Evolutionary conservation across 495 filamentous ascomycete genomes (phyloP), one percentile per base, ranked within the genome.

Genomic region (Chaetomium fimeti): DNA sequence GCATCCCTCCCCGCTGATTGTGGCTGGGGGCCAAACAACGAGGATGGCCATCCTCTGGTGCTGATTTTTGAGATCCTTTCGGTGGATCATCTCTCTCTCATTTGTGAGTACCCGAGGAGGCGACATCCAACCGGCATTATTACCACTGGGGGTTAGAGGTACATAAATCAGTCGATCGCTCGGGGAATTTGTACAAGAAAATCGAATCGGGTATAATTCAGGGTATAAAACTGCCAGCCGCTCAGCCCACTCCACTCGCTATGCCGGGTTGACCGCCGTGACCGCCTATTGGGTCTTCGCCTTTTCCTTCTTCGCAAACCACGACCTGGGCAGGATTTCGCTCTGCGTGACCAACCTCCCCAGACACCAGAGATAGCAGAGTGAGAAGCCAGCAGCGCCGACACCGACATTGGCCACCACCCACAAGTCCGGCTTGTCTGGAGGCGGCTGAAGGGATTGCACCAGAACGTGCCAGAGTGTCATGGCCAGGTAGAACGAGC

Each of bases 281-380:
- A 48, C 16, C 51, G 5, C 38, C 72, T 67, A 79, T 32, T 74
- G 72, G n/a, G 71, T 74, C 61, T 81, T 81, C 45, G 66, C 40
- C 70, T 83, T 81, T 8, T 25, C 59, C 57, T 67, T 68, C 58
- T 67, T 72, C 28, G 63, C 58, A 15, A 68, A 36, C 63, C 64
- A 68, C 11, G 69, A 67, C 51, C 36, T 66, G 0, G 72, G 64
- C 4, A 81, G 22, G 28, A 83, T 62, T 4, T 75, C 78, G 56
- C 87, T 87, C 71, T 91, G 85, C 60, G 79, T 75, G 45, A 91
- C 74, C 65, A 96, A 67, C 66, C 83, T 86, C 84, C 84, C 87
- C 58, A 92, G 74, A 70, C 91, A 96, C 95, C 95, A 98, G 5
- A 93, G 72, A 75, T 96, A 97, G 69, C 91, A 93, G 25, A 96